A percentile compares a stretch with the other conserved stretches of the same genome.
Conservation (phyloP, 208 protist species). For the Naegleria gruberi region DNA sequence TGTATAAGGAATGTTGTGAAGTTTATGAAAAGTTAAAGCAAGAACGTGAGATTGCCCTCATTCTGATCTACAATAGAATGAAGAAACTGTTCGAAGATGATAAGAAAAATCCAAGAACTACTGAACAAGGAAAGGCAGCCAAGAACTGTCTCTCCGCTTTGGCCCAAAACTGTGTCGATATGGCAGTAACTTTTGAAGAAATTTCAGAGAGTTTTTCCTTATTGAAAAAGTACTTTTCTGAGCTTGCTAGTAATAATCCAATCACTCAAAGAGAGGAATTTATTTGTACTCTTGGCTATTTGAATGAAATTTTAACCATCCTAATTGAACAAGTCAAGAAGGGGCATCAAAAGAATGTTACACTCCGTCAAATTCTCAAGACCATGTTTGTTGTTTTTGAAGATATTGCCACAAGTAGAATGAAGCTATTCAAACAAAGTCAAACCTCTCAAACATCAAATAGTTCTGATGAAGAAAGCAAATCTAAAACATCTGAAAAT, state of each 20-base stretch:
- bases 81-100: neutral
- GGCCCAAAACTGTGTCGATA: neutral
- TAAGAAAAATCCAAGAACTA: neutral
- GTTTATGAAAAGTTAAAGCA: neutral
- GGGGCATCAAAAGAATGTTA: neutral
- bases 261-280: neutral
- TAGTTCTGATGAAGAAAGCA: no score
- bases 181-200: neutral
- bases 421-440: neutral
- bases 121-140: neutral
- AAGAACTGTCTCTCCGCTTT: neutral
- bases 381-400: neutral
- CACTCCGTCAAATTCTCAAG: neutral
- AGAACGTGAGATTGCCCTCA: neutral
- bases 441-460: neutral
- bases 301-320: neutral
- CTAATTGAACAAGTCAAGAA: neutral
- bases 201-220: neutral
- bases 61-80: neutral
- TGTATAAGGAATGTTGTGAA: constrained; percentile 4
- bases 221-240: neutral
- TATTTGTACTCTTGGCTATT: neutral
- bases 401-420: neutral
- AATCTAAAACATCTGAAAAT: neutral
- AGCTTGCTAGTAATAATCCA: neutral